Base-by-base conservation (phyloP, 495 filamentous ascomycete genomes). In the Chaetomium fimeti region DNA sequence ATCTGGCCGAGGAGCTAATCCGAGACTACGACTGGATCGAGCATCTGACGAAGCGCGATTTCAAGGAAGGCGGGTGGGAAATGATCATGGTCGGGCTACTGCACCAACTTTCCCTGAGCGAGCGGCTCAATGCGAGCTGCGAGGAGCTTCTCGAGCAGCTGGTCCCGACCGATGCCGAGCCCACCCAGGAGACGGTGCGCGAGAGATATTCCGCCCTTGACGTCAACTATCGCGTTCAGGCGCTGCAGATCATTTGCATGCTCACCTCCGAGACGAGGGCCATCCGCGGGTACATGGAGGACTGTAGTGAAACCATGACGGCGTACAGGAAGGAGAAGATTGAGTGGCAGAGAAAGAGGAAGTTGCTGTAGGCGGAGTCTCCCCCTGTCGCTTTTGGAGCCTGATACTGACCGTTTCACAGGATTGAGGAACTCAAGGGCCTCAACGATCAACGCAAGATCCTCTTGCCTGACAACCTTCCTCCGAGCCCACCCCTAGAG, bases 311-410 rank as follows among this genome's bases (percentile, higher is more conserved):
- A 66, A 87, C 90, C 62, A 97, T 97, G 95, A 98, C 94, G 3
- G 85, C 85, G 48, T 89, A 92, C 70, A 84, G 94, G 22, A 98
- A 98, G 75, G 89, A 95, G 74, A 98, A 96, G 77, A 97, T 96
- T 61, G 90, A 96, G 67, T 88, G 86, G 72, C 94, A 98, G 74
- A 84, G 91, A 62, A 83, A 88, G 60, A 86, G 89, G 69, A 97
- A 94, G 74, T 81, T 83, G 74, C 82, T 84, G 93, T 97, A 85
- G 81, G 92, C 89, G 32, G 27, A 25, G 48, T 20, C 25, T n/a
- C 54, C 16, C 55, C 15, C 32, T 38, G 63, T 16, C 20, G 38
- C 66, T 52, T 47, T n/a, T 42, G 36, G 11, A 20, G 15, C 28
- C 24, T 8, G 47, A 38, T 20, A 49, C 65, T 73, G 47, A 70